Base-by-base conservation (phyloP, 345 rosid genomes). In the Luvunga scandens region DNA sequence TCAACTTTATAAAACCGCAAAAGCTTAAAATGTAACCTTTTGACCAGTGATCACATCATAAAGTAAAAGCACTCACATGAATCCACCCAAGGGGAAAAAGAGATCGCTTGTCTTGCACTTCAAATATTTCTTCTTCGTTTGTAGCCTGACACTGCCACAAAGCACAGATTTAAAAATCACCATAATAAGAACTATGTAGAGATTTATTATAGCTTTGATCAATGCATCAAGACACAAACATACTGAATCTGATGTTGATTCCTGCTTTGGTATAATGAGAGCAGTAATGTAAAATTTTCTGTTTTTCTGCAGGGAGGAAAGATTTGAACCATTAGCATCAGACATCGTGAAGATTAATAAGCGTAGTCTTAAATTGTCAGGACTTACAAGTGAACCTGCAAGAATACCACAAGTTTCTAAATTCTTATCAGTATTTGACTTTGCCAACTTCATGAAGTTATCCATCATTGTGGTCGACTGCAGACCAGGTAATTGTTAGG, bases 1-100 rank as follows among this genome's bases (percentile, higher is more conserved):
- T n/a, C 56, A 31, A 19, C 27, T 36, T 22, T 65, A 25, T 31
- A 30, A 34, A 50, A 65, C 53, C 18, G 5, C 1, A 55, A 7
- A 66, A 36, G 25, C 27, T 18, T 31, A 36, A 21, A 57, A 56
- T 1, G 36, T 5, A 77, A 68, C 10, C 42, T 19, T 66, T 22
- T 38, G 38, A 53, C 55, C 71, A 42, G 62, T 22, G 69, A 71
- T 16, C 59, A 80, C 33, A 48, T n/a, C 12, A 57, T 64, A 66
- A 39, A 50, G 65, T 56, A 85, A 75, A 42, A 48, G 55, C 50
- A 86, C 98, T 90, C 80, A 96, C 99, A 89, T 96, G 99, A 87
- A 96, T 96, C 99, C 99, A 96, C 60, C 99, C 99, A 27, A 96
- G 94, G 64, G 98, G 97, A 72, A 96, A 93, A 80, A 96, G 97